Evolutionary conservation across 495 filamentous ascomycete genomes (phyloP).

Genomic region (Aspergillus sclerotioniger): DNA sequence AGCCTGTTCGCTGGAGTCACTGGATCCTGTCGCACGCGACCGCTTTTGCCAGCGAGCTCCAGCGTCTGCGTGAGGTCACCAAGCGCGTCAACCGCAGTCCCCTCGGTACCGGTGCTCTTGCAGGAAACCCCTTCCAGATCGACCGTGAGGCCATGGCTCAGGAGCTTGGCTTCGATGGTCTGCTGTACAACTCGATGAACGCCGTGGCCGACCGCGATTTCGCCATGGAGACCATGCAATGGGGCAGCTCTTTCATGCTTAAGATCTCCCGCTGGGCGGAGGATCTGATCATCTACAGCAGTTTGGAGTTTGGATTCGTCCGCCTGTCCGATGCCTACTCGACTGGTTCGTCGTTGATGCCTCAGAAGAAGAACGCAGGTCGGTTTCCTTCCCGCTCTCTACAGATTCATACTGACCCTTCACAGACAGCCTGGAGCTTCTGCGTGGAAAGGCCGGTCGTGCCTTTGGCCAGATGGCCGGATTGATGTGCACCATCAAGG

Average conservation of each 20-base stretch:
- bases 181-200: slow-evolving; percentile 81
- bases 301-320: slow-evolving; percentile 79
- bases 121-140: slow-evolving; percentile 89
- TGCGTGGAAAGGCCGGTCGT: slow-evolving; percentile 82
- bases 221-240: slow-evolving; percentile 87
- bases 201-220: slow-evolving; percentile 87
- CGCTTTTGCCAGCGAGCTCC: slow-evolving; percentile 73
- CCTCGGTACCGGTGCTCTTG: slow-evolving; percentile 81
- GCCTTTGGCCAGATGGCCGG: slow-evolving; percentile 88
- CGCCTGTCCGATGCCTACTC: slow-evolving; percentile 81
- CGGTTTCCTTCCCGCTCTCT: slow-evolving; percentile 5
- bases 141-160: slow-evolving; percentile 85
- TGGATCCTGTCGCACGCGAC: slow-evolving; percentile 80
- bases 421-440: slow-evolving; percentile 81
- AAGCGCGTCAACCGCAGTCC: slow-evolving; percentile 74
- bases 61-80: slow-evolving; percentile 73
- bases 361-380: slow-evolving; percentile 72
- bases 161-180: slow-evolving; percentile 82
- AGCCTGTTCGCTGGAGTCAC: slow-evolving; percentile 86
- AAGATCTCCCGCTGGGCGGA: slow-evolving; percentile 86
- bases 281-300: slow-evolving; percentile 86
- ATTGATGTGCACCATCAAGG: slow-evolving; percentile 84
- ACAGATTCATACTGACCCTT: slow-evolving; percentile 20
- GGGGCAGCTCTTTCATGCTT: slow-evolving; percentile 79
- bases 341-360: slow-evolving; percentile 85